A percentile compares a stretch with the other conserved stretches of the same genome.
Conservation (phyloP, 1,284 basidiomycete species). For the Ustilago curta region DNA sequence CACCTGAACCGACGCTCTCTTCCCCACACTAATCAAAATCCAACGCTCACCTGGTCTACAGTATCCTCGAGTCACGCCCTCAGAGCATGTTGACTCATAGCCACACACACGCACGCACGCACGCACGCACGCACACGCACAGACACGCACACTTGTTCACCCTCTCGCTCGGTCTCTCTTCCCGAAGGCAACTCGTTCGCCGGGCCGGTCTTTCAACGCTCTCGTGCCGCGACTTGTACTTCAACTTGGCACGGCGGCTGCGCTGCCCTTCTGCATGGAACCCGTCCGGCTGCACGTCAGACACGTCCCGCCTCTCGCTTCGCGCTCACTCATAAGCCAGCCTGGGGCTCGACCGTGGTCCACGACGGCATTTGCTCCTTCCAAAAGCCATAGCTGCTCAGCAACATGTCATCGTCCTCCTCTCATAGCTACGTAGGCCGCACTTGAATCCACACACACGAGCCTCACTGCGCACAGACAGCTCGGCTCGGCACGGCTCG, state of each 20-base stretch:
- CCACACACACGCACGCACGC: too few species aligned
- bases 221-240: neutral
- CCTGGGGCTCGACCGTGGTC: neutral
- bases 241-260: too few species aligned
- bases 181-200: neutral
- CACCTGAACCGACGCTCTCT: neutral
- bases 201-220: neutral
- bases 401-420: neutral
- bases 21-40: constrained; percentile 6
- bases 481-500: neutral
- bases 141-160: neutral
- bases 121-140: too few species aligned
- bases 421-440: neutral
- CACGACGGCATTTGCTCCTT: neutral
- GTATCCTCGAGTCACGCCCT: neutral
- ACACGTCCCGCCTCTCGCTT: neutral
- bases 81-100: neutral
- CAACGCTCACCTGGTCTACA: neutral
- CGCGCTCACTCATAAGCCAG: constrained; percentile 6
- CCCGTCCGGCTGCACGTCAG: neutral
- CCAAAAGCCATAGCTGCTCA: neutral
- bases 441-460: neutral
- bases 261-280: too few species aligned
- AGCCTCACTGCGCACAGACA: neutral
- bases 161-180: neutral